Evolutionary conservation across 148 eudicot species (phyloP), one percentile per base, ranked within the genome.

Genomic region (Nepenthes mirabilis): DNA sequence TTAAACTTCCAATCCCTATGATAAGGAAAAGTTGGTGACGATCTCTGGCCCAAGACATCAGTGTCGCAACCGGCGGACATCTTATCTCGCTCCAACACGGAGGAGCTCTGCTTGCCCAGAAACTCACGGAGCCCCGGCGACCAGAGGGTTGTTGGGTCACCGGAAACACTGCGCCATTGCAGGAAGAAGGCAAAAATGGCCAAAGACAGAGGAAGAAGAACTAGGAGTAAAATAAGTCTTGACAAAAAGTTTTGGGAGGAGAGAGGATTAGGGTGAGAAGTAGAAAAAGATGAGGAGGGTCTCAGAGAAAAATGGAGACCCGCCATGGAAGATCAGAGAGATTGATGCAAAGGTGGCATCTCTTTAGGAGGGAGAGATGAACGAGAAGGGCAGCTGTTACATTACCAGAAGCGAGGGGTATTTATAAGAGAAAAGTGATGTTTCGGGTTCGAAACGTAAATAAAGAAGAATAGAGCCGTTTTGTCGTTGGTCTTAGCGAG

Each of bases 101-200:
- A 32, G 37, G 78, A 61, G 9, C 34, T 6, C n/a, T 62, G 57
- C 79, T 66, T 66, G 13, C 76, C 82, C 34, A 80, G 80, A 37
- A 84, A 74, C 40, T 67, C 55, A 23, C n/a, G 34, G 33, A 34
- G 63, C 12, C 78, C 71, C 54, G 65, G 52, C 2, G 71, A 55
- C 72, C 69, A 80, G 0, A 74, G 74, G 60, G 76, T 52, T 10
- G 64, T 37, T 10, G 81, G 75, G 59, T 79, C 74, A 45, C 63
- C 51, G 55, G 63, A 14, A 7, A 74, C 81, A 45, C 79, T 85
- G 0, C 75, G 80, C 81, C 85, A 85, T 70, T 78, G 88, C 45
- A 85, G 85, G 47, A 78, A 64, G 66, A 82, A 85, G 12, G 88
- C 78, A 34, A 85, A 74, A 53, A 70, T 40, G 8, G 87, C 79